Base-by-base conservation (phyloP, 1,139 yeast species). In the Saccharomyces pastorianus region DNA sequence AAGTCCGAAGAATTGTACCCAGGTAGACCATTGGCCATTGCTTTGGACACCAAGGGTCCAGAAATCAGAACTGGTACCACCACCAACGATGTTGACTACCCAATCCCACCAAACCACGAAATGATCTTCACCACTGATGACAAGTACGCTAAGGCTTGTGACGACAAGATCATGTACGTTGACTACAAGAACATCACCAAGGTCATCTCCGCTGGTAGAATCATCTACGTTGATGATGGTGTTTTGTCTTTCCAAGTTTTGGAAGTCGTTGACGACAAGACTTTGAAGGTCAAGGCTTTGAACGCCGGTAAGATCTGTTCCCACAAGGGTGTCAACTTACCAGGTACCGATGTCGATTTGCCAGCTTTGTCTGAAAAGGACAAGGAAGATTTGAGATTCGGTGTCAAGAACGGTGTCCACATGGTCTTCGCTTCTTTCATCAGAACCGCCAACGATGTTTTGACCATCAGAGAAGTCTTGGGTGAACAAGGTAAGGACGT, bases 51-150 rank as follows among this genome's bases (percentile, higher is more conserved):
- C 73, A 95, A 93, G 82, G 99, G 99, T 65, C 99, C 99, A 62
- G 99, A 95, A 79, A 93, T 93, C 77, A 88, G 99, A 82, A 91
- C 99, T 55, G 99, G 99, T 76, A 84, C 89, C 73, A 95, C 99
- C 64, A 72, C 76, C 58, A 88, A 81, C 65, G 87, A 81, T 57
- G 75, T 77, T 61, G 99, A 93, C 72, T 88, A 74, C 76, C 87
- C 96, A 68, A 86, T 95, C 68, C 76, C 81, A 47, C 81, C 95
- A 56, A 84, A 84, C 75, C 96, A 90, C 73, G 91, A 87, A 73
- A 88, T 93, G 95, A 83, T 77, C 70, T 88, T 93, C 80, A 78
- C 98, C 71, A 93, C 98, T 59, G 95, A 93, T 73, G 95, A 84
- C 53, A 78, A 81, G 64, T 93, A 83, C 79, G 77, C 82, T 63